Conservation (phyloP, 106 monocot genomes). For the Allium sativum region DNA sequence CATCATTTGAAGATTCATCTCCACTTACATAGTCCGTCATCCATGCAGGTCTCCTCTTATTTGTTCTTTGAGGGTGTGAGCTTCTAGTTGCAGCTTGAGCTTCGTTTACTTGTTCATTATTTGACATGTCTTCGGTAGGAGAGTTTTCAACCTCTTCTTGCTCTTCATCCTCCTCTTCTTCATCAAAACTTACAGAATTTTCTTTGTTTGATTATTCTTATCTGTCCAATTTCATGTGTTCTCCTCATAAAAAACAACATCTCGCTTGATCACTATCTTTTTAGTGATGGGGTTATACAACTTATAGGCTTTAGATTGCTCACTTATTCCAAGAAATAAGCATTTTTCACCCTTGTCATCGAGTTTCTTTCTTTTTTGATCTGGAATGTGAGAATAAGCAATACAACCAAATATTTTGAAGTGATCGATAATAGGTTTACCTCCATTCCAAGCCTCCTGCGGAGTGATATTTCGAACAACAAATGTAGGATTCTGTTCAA, state of each 20-base stretch:
- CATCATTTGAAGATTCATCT: not conserved
- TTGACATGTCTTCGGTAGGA: too few species aligned
- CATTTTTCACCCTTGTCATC: not conserved
- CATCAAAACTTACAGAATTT: not conserved
- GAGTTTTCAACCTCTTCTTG: too few species aligned
- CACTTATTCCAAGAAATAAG: not conserved
- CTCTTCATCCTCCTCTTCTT: too few species aligned
- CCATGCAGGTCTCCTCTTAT: not conserved
- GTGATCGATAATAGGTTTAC: not conserved
- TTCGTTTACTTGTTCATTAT: not conserved
- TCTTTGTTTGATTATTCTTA: not conserved
- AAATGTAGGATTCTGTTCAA: slow-evolving; percentile 4
- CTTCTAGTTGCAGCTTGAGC: not conserved
- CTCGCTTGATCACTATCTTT: not conserved
- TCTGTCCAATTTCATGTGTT: not conserved
- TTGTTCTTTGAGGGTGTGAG: not conserved
- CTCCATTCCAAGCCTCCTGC: slow-evolving; percentile 4
- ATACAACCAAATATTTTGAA: not conserved
- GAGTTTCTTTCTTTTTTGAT: not conserved
- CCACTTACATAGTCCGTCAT: not conserved
- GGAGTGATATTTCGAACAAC: not conserved
- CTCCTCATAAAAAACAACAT: not conserved
- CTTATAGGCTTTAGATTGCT: not conserved
- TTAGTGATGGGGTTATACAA: not conserved
- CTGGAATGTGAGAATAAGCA: not conserved